phyloP scores from a whole-genome alignment of 164 flowering plant genomes.

The Nelumbo lutea region DNA sequence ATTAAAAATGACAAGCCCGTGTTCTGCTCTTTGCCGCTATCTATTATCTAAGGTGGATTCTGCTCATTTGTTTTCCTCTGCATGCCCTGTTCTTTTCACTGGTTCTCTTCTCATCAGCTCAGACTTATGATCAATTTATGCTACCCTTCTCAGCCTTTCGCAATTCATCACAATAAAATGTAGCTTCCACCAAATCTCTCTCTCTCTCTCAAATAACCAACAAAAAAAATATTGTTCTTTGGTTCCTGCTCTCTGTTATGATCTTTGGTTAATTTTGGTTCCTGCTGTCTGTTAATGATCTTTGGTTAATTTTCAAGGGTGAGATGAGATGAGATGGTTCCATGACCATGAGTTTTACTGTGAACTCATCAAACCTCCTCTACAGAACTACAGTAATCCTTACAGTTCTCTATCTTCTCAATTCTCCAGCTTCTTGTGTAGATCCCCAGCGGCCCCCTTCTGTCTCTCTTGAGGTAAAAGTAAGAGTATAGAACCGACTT shows the following conservation, averaged over 20 bases:
- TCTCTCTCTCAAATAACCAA: too few species aligned
- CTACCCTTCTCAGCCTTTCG: neutral
- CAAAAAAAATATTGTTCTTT: too few species aligned
- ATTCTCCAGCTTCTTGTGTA: conserved; percentile 6
- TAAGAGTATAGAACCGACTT: too few species aligned
- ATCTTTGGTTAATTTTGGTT: neutral
- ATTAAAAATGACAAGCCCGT: too few species aligned
- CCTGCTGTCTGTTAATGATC: too few species aligned
- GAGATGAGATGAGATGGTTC: conserved; percentile 7
- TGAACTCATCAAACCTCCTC: neutral
- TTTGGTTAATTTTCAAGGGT: neutral
- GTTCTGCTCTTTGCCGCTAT: neutral
- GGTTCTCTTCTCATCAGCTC: neutral
- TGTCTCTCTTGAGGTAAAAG: conserved; percentile 9
- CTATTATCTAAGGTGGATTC: neutral
- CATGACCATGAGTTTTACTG: conserved; percentile 7
- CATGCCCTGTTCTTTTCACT: conserved; percentile 10
- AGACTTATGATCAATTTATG: neutral
- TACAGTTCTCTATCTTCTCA: conserved; percentile 10
- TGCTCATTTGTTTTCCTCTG: conserved; percentile 3
- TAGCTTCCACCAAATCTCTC: too few species aligned
- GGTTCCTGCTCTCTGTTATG: too few species aligned
- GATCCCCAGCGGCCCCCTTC: conserved; percentile 1
- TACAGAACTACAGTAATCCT: conserved; percentile 1
- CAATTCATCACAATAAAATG: neutral